Conservation (phyloP, 2,329 filamentous ascomycete species). For the Rutstroemia sp. region DNA sequence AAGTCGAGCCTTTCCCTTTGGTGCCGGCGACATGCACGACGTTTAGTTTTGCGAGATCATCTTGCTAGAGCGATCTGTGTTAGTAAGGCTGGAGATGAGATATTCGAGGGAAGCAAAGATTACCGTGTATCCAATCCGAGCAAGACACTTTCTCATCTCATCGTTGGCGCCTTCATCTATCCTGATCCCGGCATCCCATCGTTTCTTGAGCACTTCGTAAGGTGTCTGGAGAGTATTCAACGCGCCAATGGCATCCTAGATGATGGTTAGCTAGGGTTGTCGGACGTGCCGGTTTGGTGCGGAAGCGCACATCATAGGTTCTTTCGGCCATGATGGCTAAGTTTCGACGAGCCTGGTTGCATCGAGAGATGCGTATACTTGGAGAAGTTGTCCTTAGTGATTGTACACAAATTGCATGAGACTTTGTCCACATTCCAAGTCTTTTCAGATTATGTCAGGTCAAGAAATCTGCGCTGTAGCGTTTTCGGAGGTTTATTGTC, state of each 20-base stretch:
- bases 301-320: constrained; percentile 15
- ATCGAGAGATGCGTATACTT: background rate
- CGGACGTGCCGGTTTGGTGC: background rate
- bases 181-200: constrained; percentile 64
- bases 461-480: background rate
- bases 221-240: constrained; percentile 91
- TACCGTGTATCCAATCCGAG: constrained; percentile 67
- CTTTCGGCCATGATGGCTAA: constrained; percentile 8
- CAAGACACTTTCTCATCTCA: constrained; percentile 74
- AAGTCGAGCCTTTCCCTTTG: constrained; percentile 71
- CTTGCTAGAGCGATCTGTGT: constrained; percentile 14
- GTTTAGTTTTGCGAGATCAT: constrained; percentile 48
- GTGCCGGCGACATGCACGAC: constrained; percentile 66
- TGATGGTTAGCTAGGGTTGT: constrained; percentile 4
- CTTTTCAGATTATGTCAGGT: background rate
- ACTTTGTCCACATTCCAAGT: background rate
- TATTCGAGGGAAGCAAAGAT: background rate
- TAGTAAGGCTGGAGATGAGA: background rate
- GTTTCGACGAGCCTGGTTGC: background rate
- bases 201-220: constrained; percentile 69
- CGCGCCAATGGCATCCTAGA: constrained; percentile 72
- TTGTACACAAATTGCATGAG: background rate
- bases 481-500: background rate
- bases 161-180: constrained; percentile 64
- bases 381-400: background rate